These are phyloP conservation scores for Kodamaea anthophila DNA, from an alignment of 1,139 yeast species.

Conservation along the genomic window DNA sequence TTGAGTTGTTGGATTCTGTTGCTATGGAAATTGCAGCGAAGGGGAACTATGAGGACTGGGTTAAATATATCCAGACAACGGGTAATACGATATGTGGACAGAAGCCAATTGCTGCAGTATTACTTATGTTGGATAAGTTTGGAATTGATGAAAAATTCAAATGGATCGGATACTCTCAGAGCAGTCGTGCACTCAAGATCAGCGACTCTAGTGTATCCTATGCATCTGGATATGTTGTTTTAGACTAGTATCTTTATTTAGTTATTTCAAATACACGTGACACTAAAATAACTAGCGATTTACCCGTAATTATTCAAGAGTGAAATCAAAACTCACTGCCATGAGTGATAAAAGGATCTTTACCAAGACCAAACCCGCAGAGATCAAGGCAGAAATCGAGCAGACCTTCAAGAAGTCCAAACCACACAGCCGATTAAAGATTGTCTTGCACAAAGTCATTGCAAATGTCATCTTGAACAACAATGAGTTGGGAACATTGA, in stretches of 20 bases:
- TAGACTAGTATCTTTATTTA: too few relatives aligned
- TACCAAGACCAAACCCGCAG: conserved; percentile 43
- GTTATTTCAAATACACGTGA: conserved; percentile 3
- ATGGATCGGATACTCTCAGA: conserved; percentile 85
- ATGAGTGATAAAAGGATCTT: conserved; percentile 44
- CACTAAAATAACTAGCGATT: neutral
- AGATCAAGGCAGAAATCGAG: conserved; percentile 50
- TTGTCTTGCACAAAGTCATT: conserved; percentile 66
- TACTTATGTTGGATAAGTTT: conserved; percentile 43
- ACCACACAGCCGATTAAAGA: conserved; percentile 44
- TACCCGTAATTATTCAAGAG: neutral
- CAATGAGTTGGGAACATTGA: conserved; percentile 61
- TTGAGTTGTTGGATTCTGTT: conserved; percentile 59
- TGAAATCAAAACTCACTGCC: too few relatives aligned
- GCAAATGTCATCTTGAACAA: conserved; percentile 85
- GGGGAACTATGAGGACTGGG: conserved; percentile 57
- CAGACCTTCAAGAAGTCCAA: conserved; percentile 50
- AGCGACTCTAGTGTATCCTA: conserved; percentile 83
- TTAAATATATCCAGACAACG: conserved; percentile 55
- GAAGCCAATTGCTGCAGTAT: conserved; percentile 64
- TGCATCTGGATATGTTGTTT: conserved; percentile 74
- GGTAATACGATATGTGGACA: conserved; percentile 95
- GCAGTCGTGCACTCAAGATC: conserved; percentile 45
- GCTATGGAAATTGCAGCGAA: conserved; percentile 63
- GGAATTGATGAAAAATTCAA: conserved; percentile 27